Base-by-base conservation (phyloP, 805 yeast genomes). In the Pichia manshurica region DNA sequence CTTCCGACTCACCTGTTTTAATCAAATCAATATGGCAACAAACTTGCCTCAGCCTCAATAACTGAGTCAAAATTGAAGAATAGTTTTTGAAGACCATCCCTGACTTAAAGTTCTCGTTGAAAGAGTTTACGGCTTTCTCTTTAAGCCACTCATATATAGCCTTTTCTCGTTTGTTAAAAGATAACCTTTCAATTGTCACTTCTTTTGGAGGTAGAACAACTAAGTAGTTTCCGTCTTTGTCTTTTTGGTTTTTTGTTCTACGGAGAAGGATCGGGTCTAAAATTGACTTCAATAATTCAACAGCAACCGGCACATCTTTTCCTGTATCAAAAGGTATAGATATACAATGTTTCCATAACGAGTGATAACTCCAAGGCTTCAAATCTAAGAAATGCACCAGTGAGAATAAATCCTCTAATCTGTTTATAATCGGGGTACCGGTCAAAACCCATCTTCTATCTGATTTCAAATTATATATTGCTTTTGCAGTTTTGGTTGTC, bases 341-440 rank as follows among this genome's bases (percentile, higher is more conserved):
- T 25, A 91, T 78, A 61, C 89, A 89, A 15, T 87, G 79, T 55
- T 82, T 84, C 98, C 98, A 91, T 53, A 84, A 82, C 0, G 87
- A 74, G 47, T 85, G 81, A 55, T 84, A 84, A 35, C 82, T 72
- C 97, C 97, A 91, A 1, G 98, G 98, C 55, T 86, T 87, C n/a
- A 90, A 65, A 38, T 80, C 72, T 42, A 91, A 66, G 57, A 83
- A 91, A 54, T 80, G 79, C 16, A 89, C 77, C 42, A 89, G 65
- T 5, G 95, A 82, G 60, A 77, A 90, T 41, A 91, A 66, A 62
- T 91, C 98, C 62, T 91, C 97, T 9, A 91, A 69, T 52, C 90
- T 69, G 63, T 90, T 90, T 35, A 89, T 84, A 25, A 90, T 86
- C 0, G 98, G 97, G 0, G 98, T 90, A 7, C 98, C 98, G 0